These are phyloP conservation scores for Protomyces arabidopsidicola DNA, from an alignment of 1,139 yeast species.

Conservation along the genomic window DNA sequence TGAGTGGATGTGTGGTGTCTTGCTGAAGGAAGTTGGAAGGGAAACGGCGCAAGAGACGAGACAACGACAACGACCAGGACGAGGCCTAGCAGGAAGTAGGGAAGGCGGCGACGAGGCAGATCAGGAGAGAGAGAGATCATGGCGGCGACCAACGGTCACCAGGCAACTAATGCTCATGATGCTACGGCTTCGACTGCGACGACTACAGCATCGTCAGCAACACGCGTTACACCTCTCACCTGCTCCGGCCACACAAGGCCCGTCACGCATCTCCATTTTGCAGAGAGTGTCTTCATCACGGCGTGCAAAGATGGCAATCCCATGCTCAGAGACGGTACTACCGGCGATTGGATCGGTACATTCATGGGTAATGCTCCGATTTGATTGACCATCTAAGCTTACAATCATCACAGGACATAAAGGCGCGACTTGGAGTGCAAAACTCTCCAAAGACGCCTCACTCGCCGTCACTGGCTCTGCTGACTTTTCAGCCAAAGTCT, in stretches of 20 bases:
- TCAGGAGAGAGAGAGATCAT: too few species aligned
- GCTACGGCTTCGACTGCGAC: neutral
- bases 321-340: conserved; percentile 42
- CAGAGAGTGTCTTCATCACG: conserved; percentile 38
- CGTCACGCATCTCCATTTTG: conserved; percentile 41
- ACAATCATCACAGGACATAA: conserved; percentile 34
- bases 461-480: conserved; percentile 41
- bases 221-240: conserved; percentile 23
- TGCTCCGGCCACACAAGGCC: conserved; percentile 44
- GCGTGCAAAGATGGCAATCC: conserved; percentile 45
- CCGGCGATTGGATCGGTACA: conserved; percentile 45
- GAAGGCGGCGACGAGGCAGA: neutral
- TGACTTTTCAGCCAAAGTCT: conserved; percentile 41
- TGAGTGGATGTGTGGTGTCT: neutral
- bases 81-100: neutral
- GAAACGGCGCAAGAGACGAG: neutral
- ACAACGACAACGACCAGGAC: neutral
- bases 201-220: neutral
- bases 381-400: neutral
- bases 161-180: too few species aligned
- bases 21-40: neutral
- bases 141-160: too few species aligned
- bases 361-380: conserved; percentile 36
- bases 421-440: conserved; percentile 43
- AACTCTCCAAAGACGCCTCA: conserved; percentile 37